These are phyloP conservation scores for Candida piceae DNA, from an alignment of 805 yeast species.

Conservation along the genomic window DNA sequence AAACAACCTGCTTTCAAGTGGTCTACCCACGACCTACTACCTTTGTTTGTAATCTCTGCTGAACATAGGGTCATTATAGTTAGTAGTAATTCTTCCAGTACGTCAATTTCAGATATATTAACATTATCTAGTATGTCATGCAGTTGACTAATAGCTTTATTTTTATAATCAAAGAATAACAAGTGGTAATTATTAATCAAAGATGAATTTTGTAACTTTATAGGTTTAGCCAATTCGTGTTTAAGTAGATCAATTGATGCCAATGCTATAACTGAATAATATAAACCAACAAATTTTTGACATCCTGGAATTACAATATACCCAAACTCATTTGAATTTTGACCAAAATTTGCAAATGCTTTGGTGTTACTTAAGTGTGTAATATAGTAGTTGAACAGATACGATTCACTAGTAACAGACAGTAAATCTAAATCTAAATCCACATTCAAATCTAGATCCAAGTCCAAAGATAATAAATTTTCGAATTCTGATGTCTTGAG, in stretches of 20 bases:
- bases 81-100: constrained; percentile 23
- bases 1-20: constrained; percentile 28
- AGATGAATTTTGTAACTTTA: not conserved
- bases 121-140: constrained; percentile 25
- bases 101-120: constrained; percentile 14
- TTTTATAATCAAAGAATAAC: constrained; percentile 19
- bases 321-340: constrained; percentile 20
- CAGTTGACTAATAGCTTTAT: constrained; percentile 26
- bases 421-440: not conserved
- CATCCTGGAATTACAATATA: constrained; percentile 24
- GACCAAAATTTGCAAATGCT: constrained; percentile 15
- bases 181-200: constrained; percentile 6
- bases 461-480: not conserved
- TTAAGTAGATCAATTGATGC: constrained; percentile 22
- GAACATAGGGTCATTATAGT: constrained; percentile 27
- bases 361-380: constrained; percentile 19
- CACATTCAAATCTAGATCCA: not conserved
- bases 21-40: constrained; percentile 25
- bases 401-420: constrained; percentile 5
- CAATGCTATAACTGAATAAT: constrained; percentile 21
- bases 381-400: constrained; percentile 21
- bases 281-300: constrained; percentile 19
- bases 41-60: constrained; percentile 27
- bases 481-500: not conserved
- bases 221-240: constrained; percentile 4